Evolutionary conservation across 257 asterid species (phyloP).

Genomic region (Eustoma russellianum): DNA sequence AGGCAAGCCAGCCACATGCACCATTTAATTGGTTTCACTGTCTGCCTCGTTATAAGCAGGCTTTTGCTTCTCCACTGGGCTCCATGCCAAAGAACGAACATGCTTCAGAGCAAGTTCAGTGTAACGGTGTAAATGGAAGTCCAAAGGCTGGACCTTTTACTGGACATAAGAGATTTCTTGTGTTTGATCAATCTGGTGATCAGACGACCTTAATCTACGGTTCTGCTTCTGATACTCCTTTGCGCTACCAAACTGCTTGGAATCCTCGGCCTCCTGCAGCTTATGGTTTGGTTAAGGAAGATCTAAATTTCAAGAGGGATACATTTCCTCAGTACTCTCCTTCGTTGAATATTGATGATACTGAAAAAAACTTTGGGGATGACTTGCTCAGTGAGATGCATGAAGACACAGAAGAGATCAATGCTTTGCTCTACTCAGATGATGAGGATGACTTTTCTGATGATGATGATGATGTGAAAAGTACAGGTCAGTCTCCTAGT

Average conservation of each 20-base stretch:
- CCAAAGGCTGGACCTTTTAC: slow-evolving; percentile 18
- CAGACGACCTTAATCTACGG: slow-evolving; percentile 53
- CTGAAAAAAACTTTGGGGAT: slow-evolving; percentile 27
- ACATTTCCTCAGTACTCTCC: slow-evolving; percentile 17
- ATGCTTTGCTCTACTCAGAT: slow-evolving; percentile 80
- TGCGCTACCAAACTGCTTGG: slow-evolving; percentile 23
- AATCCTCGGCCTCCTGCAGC: slow-evolving; percentile 21
- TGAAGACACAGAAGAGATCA: slow-evolving; percentile 80
- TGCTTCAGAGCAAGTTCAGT: slow-evolving; percentile 11
- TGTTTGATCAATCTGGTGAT: slow-evolving; percentile 77
- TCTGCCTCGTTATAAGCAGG: slow-evolving; percentile 28
- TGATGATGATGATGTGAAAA: slow-evolving; percentile 67
- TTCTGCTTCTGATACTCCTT: slow-evolving; percentile 33
- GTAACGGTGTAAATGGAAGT: slow-evolving; percentile 1
- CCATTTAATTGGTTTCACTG: slow-evolving; percentile 27
- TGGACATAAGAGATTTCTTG: slow-evolving; percentile 52
- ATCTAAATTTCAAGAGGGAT: slow-evolving; percentile 14
- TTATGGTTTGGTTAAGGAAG: slow-evolving; percentile 25
- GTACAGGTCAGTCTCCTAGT: slow-evolving; percentile 94
- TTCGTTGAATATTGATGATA: slow-evolving; percentile 15
- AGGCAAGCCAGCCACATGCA: slow-evolving; percentile 24
- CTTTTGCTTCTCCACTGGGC: slow-evolving; percentile 26
- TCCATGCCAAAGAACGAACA: slow-evolving; percentile 19
- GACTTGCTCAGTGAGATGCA: slow-evolving; percentile 45
- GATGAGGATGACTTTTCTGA: slow-evolving; percentile 37